Percentiles rank a stretch among this genome's conserved stretches.
These are phyloP conservation scores for Tilletia caries DNA, from an alignment of 1,284 basidiomycete genomes.

Conservation along the genomic window DNA sequence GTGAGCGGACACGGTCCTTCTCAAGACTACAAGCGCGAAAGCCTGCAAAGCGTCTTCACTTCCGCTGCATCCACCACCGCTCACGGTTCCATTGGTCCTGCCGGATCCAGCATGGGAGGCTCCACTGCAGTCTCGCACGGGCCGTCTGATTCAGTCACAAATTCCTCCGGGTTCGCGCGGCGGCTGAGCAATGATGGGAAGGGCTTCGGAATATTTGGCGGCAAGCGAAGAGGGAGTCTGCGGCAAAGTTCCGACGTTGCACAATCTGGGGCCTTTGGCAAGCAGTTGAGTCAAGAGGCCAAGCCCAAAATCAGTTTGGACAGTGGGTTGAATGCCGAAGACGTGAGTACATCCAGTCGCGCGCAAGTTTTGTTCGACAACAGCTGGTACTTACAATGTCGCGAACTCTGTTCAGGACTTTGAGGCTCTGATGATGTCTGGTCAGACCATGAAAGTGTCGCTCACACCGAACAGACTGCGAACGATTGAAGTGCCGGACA, in stretches of 20 bases:
- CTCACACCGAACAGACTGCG: conserved; percentile 67
- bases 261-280: conserved; percentile 18
- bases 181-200: conserved; percentile 30
- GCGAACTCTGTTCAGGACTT: conserved; percentile 27
- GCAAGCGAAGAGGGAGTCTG: conserved; percentile 38
- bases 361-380: background rate
- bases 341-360: conserved; percentile 13
- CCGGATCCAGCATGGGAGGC: background rate
- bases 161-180: conserved; percentile 18
- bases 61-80: background rate
- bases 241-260: conserved; percentile 30
- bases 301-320: conserved; percentile 14
- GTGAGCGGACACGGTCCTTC: conserved; percentile 5
- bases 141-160: conserved; percentile 11
- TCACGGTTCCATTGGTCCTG: conserved; percentile 1
- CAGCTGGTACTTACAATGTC: background rate
- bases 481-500: conserved; percentile 34
- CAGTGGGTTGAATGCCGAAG: conserved; percentile 26
- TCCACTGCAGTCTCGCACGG: conserved; percentile 3
- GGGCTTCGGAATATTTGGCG: conserved; percentile 28
- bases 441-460: conserved; percentile 65
- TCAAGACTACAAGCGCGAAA: conserved; percentile 12
- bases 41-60: conserved; percentile 8
- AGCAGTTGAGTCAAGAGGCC: conserved; percentile 11
- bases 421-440: conserved; percentile 41